Conservation (phyloP, 176 grass and related monocot genomes). For the Juncus effusus region DNA sequence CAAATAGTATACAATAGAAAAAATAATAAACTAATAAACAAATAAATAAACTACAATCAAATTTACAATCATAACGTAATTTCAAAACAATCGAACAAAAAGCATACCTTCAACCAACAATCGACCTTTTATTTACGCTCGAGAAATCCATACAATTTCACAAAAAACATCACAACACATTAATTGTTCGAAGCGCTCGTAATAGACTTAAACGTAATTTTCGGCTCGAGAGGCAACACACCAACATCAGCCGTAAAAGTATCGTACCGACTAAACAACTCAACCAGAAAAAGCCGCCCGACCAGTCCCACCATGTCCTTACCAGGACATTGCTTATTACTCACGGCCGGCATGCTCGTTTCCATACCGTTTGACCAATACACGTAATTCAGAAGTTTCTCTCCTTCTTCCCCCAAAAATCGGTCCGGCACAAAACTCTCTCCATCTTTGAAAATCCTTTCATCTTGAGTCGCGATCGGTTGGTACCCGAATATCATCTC, state of each 20-base stretch:
- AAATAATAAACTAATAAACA: too few species aligned
- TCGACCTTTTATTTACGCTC: too few species aligned
- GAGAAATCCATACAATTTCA: too few species aligned
- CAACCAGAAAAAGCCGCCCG: slow-evolving; percentile 49
- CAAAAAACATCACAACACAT: not conserved
- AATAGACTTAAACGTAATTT: slow-evolving; percentile 47
- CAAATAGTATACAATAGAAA: too few species aligned
- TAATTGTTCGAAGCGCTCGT: too few species aligned
- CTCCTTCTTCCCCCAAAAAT: slow-evolving; percentile 35
- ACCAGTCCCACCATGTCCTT: slow-evolving; percentile 60
- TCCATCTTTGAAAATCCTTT: slow-evolving; percentile 37
- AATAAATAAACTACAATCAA: too few species aligned
- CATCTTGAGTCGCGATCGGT: slow-evolving; percentile 57
- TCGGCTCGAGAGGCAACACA: slow-evolving; percentile 39
- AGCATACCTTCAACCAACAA: too few species aligned
- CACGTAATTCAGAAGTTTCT: slow-evolving; percentile 45
- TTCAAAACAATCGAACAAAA: too few species aligned
- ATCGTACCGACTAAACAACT: slow-evolving; percentile 71
- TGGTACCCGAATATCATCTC: slow-evolving; percentile 84
- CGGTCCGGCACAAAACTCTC: slow-evolving; percentile 47
- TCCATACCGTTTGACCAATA: slow-evolving; percentile 88
- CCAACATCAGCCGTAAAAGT: slow-evolving; percentile 40
- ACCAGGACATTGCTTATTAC: slow-evolving; percentile 78
- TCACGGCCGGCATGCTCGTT: slow-evolving; percentile 34
- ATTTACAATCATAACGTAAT: too few species aligned